phyloP scores from a whole-genome alignment of 2,329 filamentous ascomycete genomes.

The Calonectria hongkongensis region DNA sequence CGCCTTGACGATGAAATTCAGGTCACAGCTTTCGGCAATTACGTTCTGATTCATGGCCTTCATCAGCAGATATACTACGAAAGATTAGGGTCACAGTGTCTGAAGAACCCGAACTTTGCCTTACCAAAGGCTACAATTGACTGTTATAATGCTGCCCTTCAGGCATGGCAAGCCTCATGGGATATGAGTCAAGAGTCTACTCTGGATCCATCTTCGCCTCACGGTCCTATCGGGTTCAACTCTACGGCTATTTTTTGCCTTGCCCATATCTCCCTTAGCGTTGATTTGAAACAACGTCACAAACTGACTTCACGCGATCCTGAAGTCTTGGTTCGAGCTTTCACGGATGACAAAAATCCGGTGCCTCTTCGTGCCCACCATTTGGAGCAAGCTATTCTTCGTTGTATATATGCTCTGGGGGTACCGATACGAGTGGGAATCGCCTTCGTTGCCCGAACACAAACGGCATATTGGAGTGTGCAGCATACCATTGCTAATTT shows the following conservation, averaged over 20 bases:
- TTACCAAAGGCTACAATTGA: constrained; percentile 27
- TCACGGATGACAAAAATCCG: constrained; percentile 56
- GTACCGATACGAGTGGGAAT: constrained; percentile 72
- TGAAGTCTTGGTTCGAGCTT: constrained; percentile 64
- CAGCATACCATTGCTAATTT: constrained; percentile 73
- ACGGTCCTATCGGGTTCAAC: constrained; percentile 72
- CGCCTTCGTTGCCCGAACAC: constrained; percentile 70
- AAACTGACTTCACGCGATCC: constrained; percentile 68
- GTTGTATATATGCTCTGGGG: constrained; percentile 71
- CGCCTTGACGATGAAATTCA: constrained; percentile 40
- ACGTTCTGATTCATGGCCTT: constrained; percentile 71
- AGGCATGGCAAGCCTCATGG: constrained; percentile 72
- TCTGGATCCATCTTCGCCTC: constrained; percentile 71
- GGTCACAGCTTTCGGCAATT: constrained; percentile 71
- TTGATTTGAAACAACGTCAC: constrained; percentile 54
- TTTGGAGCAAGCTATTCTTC: constrained; percentile 69
- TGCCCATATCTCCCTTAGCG: constrained; percentile 55
- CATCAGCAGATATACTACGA: constrained; percentile 73
- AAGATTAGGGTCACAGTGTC: constrained; percentile 49
- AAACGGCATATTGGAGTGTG: constrained; percentile 73
- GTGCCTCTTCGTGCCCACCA: constrained; percentile 64
- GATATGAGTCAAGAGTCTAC: constrained; percentile 71
- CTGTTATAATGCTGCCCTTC: constrained; percentile 60
- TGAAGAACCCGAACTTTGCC: constrained; percentile 25
- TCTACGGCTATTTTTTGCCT: constrained; percentile 56